A percentile compares a stretch with the other conserved stretches of the same genome.
Conservation (phyloP, 345 rosid genomes). For the Aquilaria yunnanensis region DNA sequence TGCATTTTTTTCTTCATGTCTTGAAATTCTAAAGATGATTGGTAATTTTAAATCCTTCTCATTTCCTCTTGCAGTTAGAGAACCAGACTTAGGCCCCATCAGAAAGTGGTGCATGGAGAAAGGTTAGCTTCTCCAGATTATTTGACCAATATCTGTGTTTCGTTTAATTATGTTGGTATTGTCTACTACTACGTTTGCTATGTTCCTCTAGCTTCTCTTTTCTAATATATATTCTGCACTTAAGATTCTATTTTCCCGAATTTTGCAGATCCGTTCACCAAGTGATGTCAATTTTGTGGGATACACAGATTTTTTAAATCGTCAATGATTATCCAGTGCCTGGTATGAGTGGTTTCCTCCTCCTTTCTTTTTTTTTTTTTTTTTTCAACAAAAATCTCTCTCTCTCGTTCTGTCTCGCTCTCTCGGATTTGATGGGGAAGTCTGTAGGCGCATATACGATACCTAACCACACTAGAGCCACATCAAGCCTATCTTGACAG, state of each 20-base stretch:
- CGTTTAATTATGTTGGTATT: neutral
- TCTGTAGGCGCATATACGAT: no score
- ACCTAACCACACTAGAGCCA: no score
- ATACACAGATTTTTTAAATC: conserved; percentile 78
- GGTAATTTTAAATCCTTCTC: no score
- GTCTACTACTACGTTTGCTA: no score
- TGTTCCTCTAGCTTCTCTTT: no score
- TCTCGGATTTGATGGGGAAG: no score
- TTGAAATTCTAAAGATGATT: no score
- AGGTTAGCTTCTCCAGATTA: conserved; percentile 29
- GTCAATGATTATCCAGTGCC: conserved; percentile 82
- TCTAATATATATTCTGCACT: neutral
- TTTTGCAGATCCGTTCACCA: conserved; percentile 66
- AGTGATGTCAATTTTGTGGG: conserved; percentile 79
- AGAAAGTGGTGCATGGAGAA: conserved; percentile 78
- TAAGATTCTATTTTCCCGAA: neutral
- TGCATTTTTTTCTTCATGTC: no score
- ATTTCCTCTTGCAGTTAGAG: conserved; percentile 26
- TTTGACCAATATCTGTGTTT: neutral
- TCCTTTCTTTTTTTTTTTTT: conserved; percentile 7
- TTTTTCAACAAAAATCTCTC: no score
- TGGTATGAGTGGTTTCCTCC: conserved; percentile 46
- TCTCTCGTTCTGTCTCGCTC: no score
- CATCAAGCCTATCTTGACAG: no score
- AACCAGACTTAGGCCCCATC: conserved; percentile 31